A percentile compares a stretch with the other conserved stretches of the same genome.
Conservation (phyloP, 495 filamentous ascomycete genomes). For the Monascus purpureus region DNA sequence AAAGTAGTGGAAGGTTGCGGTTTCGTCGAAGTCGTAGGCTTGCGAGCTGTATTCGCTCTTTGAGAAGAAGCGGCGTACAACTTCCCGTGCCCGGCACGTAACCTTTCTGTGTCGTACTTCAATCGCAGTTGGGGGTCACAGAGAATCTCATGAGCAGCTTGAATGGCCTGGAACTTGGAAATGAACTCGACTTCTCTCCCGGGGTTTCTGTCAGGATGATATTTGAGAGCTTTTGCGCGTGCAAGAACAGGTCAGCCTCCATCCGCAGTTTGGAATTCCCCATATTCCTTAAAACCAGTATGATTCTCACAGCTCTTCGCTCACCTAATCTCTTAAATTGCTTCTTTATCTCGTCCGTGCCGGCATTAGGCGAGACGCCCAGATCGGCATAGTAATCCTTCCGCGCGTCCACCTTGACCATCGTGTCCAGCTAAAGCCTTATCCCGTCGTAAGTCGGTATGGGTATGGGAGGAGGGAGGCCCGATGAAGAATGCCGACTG, state of each 20-base stretch:
- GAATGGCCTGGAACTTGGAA: slow-evolving; percentile 71
- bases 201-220: slow-evolving; percentile 82
- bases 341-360: slow-evolving; percentile 63
- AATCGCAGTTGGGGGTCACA: slow-evolving; percentile 48
- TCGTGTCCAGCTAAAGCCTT: slow-evolving; percentile 21
- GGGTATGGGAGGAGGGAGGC: too few relatives aligned
- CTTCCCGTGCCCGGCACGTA: slow-evolving; percentile 32
- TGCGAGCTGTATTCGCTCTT: slow-evolving; percentile 14
- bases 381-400: slow-evolving; percentile 83
- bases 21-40: slow-evolving; percentile 14
- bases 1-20: slow-evolving; percentile 14
- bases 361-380: slow-evolving; percentile 47
- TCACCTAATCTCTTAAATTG: slow-evolving; percentile 75
- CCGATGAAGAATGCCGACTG: too few relatives aligned
- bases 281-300: too few relatives aligned
- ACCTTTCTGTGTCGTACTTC: slow-evolving; percentile 66
- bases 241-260: too few relatives aligned
- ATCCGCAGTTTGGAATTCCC: too few relatives aligned
- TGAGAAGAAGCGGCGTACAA: slow-evolving; percentile 15
- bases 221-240: slow-evolving; percentile 55
- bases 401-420: slow-evolving; percentile 61
- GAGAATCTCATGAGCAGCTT: slow-evolving; percentile 74
- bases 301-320: slow-evolving; percentile 5
- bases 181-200: slow-evolving; percentile 66
- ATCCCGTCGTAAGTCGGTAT: too few relatives aligned